These are phyloP conservation scores for Monosporascus ibericus DNA, from an alignment of 2,329 filamentous ascomycete species.

Conservation along the genomic window DNA sequence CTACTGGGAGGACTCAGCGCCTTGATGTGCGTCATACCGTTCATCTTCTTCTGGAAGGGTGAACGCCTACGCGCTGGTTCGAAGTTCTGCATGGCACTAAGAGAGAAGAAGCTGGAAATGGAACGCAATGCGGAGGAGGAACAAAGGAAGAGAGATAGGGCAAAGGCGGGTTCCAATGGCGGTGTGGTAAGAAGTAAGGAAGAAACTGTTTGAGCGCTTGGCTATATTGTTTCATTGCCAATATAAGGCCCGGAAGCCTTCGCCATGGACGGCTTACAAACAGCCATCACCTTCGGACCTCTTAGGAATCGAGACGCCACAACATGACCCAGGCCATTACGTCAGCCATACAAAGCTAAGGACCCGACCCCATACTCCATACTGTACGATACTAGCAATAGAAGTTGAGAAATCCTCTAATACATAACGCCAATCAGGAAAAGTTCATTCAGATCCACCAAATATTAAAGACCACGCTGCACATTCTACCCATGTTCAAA, in stretches of 20 bases:
- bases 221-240: not conserved
- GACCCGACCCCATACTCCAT: not conserved
- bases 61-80: constrained; percentile 49
- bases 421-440: too few relatives aligned
- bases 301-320: not conserved
- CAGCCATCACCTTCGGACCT: not conserved
- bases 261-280: not conserved
- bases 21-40: constrained; percentile 45
- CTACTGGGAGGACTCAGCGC: constrained; percentile 44
- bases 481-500: too few relatives aligned
- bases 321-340: not conserved
- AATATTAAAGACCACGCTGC: too few relatives aligned
- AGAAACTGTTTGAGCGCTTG: constrained; percentile 8
- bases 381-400: too few relatives aligned
- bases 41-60: constrained; percentile 49
- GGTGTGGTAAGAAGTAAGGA: constrained; percentile 3
- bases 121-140: constrained; percentile 32
- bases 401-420: too few relatives aligned
- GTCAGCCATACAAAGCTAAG: not conserved
- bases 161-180: not conserved
- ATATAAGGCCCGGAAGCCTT: not conserved
- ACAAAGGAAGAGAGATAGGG: constrained; percentile 9
- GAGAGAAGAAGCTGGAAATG: constrained; percentile 43
- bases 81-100: constrained; percentile 56
- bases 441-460: too few relatives aligned